Percentiles rank a stretch among this genome's conserved stretches.
Evolutionary conservation across 2,329 filamentous ascomycete genomes (phyloP).

Genomic region (Penicillium sp.): DNA sequence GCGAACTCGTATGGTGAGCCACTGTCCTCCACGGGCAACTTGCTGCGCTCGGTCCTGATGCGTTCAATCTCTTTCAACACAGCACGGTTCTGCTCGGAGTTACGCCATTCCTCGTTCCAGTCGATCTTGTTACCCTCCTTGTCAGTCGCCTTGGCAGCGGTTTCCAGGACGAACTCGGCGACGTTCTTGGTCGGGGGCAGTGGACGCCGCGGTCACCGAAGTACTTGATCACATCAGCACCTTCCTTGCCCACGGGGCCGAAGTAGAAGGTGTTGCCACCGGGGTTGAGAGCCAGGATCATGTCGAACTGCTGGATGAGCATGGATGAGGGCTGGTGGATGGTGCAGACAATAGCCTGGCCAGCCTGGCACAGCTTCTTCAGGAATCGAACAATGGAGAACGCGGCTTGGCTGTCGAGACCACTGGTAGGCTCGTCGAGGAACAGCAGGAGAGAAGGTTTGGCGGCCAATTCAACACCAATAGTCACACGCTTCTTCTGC

Average conservation of each 20-base stretch:
- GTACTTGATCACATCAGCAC: constrained; percentile 60
- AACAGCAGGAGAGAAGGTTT: constrained; percentile 64
- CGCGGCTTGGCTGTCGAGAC: constrained; percentile 64
- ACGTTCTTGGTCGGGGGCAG: constrained; percentile 64
- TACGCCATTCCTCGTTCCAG: constrained; percentile 71
- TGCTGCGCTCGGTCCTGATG: constrained; percentile 55
- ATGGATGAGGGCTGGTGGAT: constrained; percentile 68
- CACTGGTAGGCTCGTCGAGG: constrained; percentile 66
- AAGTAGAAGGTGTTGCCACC: constrained; percentile 70
- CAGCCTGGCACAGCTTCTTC: constrained; percentile 61
- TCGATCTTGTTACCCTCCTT: constrained; percentile 55
- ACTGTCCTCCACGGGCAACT: constrained; percentile 43
- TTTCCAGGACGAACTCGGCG: constrained; percentile 63
- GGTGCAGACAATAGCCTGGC: constrained; percentile 68
- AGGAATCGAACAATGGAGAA: constrained; percentile 64
- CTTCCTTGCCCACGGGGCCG: constrained; percentile 64
- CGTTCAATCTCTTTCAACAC: constrained; percentile 61
- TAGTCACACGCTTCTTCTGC: constrained; percentile 66
- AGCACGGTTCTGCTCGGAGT: constrained; percentile 56
- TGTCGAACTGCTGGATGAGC: constrained; percentile 67
- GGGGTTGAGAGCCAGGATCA: constrained; percentile 64
- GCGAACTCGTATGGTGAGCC: constrained; percentile 55
- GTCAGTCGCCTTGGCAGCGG: constrained; percentile 54
- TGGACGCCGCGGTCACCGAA: constrained; percentile 61
- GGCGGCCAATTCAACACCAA: constrained; percentile 67